A percentile compares a stretch with the other conserved stretches of the same genome.
phyloP scores from a whole-genome alignment of 306 rosid species.

The Oxytropis ochrocephala region DNA sequence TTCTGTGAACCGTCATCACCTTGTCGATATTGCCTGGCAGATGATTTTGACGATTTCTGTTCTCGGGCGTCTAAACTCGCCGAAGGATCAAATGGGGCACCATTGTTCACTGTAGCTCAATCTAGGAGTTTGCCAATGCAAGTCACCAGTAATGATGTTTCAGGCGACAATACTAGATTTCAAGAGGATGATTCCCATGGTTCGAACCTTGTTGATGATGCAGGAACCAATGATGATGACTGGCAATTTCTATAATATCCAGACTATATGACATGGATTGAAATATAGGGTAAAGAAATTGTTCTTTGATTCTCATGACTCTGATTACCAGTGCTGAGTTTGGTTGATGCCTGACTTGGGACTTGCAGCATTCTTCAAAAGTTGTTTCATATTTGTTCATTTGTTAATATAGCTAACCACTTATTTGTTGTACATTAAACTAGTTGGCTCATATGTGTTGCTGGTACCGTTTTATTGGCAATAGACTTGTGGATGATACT shows the following conservation, averaged over 20 bases:
- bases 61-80: slow-evolving; percentile 68
- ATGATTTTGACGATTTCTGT: slow-evolving; percentile 84
- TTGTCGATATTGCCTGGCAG: slow-evolving; percentile 34
- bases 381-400: slow-evolving; percentile 20
- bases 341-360: slow-evolving; percentile 10
- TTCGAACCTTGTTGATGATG: slow-evolving; percentile 24
- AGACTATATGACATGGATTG: background rate
- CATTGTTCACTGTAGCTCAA: slow-evolving; percentile 75
- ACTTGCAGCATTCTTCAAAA: background rate
- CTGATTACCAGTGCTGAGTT: slow-evolving; percentile 11
- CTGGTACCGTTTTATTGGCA: slow-evolving; percentile 13
- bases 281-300: background rate
- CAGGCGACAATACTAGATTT: slow-evolving; percentile 27
- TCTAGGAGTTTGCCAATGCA: slow-evolving; percentile 40
- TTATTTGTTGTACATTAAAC: slow-evolving; percentile 35
- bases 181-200: slow-evolving; percentile 32
- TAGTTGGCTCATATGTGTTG: slow-evolving; percentile 18
- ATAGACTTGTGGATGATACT: slow-evolving; percentile 1
- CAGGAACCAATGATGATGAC: slow-evolving; percentile 59
- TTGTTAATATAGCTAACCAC: slow-evolving; percentile 33
- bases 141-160: slow-evolving; percentile 28
- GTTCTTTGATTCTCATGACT: slow-evolving; percentile 14
- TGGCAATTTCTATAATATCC: slow-evolving; percentile 73
- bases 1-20: slow-evolving; percentile 1
- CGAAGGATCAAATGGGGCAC: slow-evolving; percentile 84